phyloP scores from a whole-genome alignment of 441 rosid species.

The Eruca vesicaria region DNA sequence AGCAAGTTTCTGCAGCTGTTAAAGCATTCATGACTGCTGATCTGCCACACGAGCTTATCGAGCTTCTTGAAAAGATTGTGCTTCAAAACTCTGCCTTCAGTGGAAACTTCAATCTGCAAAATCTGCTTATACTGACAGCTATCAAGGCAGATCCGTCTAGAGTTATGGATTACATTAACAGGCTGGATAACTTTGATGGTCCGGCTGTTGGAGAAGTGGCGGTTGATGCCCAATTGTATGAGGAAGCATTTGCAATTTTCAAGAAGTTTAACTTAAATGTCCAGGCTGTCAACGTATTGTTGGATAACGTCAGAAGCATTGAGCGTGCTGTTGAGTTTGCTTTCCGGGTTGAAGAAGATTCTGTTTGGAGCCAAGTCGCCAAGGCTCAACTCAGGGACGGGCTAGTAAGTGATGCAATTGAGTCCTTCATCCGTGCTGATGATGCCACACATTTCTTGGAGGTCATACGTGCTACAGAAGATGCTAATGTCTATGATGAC shows the following conservation, averaged over 20 bases:
- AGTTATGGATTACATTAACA: slow-evolving; percentile 97
- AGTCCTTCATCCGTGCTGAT: slow-evolving; percentile 97
- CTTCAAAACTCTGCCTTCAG: slow-evolving; percentile 99
- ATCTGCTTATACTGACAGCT: slow-evolving; percentile 95
- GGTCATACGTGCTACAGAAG: slow-evolving; percentile 87
- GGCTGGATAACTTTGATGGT: slow-evolving; percentile 98
- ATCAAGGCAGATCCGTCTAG: slow-evolving; percentile 98
- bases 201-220: slow-evolving; percentile 99
- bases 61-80: slow-evolving; percentile 99
- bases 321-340: slow-evolving; percentile 99
- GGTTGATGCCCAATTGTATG: slow-evolving; percentile 82
- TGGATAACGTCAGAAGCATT: slow-evolving; percentile 86
- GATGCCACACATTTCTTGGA: slow-evolving; percentile 93
- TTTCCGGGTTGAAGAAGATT: slow-evolving; percentile 95
- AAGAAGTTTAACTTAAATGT: slow-evolving; percentile 98
- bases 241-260: slow-evolving; percentile 95
- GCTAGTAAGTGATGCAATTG: slow-evolving; percentile 94
- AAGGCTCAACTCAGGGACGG: slow-evolving; percentile 97
- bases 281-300: slow-evolving; percentile 86
- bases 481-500: slow-evolving; percentile 88
- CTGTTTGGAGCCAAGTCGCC: slow-evolving; percentile 98
- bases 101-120: slow-evolving; percentile 97
- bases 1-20: slow-evolving; percentile 99
- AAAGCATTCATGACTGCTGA: slow-evolving; percentile 99
- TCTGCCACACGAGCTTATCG: slow-evolving; percentile 97